Evolutionary conservation across 1,284 basidiomycete genomes (phyloP).

Genomic region (Fomes fomentarius): DNA sequence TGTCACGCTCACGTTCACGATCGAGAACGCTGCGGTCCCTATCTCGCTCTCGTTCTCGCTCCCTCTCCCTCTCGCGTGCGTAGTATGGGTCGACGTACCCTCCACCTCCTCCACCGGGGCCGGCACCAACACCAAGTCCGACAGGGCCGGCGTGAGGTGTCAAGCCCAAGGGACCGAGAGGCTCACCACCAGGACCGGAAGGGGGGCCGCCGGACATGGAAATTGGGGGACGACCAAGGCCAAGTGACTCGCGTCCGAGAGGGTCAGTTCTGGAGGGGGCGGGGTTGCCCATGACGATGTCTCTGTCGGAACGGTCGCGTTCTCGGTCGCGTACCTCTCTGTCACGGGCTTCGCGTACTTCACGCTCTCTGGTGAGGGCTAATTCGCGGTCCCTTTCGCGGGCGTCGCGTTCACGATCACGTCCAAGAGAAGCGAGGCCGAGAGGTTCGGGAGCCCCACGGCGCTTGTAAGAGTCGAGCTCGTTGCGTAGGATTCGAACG

Average conservation of each 20-base stretch:
- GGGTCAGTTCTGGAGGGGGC: constrained; percentile 23
- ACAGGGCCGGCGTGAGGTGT: constrained; percentile 32
- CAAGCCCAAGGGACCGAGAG: constrained; percentile 27
- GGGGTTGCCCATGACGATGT: constrained; percentile 26
- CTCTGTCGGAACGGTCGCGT: constrained; percentile 32
- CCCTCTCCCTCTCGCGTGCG: constrained; percentile 34
- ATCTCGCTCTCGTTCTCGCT: constrained; percentile 36
- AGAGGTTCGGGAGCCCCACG: constrained; percentile 38
- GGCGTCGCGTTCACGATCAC: constrained; percentile 31
- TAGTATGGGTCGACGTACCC: constrained; percentile 32
- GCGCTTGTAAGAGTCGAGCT: constrained; percentile 36
- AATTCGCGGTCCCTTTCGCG: constrained; percentile 38
- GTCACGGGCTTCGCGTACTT: constrained; percentile 30
- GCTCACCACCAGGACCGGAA: constrained; percentile 26
- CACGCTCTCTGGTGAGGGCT: constrained; percentile 28
- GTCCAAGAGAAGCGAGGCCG: constrained; percentile 40
- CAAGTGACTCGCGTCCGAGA: constrained; percentile 32
- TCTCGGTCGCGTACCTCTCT: constrained; percentile 29
- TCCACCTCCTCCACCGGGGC: constrained; percentile 31
- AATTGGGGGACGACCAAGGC: constrained; percentile 29
- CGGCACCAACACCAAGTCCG: constrained; percentile 33
- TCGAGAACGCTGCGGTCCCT: constrained; percentile 31
- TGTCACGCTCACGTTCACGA: constrained; percentile 27
- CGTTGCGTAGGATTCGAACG: constrained; percentile 44
- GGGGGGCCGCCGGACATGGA: constrained; percentile 19